phyloP scores from a whole-genome alignment of 108 stramenopile species.

The Schizochytrium sp. region DNA sequence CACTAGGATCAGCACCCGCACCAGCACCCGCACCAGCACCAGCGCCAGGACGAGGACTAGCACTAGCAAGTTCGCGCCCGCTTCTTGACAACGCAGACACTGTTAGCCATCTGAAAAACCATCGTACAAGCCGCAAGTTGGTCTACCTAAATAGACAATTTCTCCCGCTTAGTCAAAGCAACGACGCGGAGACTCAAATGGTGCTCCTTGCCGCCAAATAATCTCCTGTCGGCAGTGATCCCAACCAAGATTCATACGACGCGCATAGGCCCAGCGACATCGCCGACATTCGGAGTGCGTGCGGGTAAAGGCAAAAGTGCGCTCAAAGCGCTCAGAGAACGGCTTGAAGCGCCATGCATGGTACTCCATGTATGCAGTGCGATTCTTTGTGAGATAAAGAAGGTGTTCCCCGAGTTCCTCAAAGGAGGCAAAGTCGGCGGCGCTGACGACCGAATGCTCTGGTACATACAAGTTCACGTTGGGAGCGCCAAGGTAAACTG shows the following conservation, averaged over 20 bases:
- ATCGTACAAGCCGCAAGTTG: too few relatives aligned
- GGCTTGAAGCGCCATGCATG: neutral
- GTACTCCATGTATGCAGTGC: neutral
- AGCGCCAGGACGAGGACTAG: too few relatives aligned
- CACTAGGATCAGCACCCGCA: too few relatives aligned
- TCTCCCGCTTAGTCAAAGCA: too few relatives aligned
- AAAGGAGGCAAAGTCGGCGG: neutral
- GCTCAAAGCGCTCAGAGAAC: neutral
- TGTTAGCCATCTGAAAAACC: too few relatives aligned
- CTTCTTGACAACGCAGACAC: too few relatives aligned
- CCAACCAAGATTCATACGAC: neutral
- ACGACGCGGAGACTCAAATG: neutral
- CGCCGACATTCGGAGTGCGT: neutral
- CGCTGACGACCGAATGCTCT: neutral
- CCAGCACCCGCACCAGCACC: too few relatives aligned
- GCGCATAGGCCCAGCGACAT: neutral
- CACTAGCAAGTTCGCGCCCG: too few relatives aligned
- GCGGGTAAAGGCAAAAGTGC: neutral
- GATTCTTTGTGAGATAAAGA: neutral
- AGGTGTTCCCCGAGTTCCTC: neutral
- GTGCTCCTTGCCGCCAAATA: neutral
- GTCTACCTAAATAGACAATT: too few relatives aligned
- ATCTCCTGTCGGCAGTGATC: neutral
- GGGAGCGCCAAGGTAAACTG: slow-evolving; percentile 56
- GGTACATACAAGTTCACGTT: slow-evolving; percentile 62